Evolutionary conservation across 371 early-diverging fungal genomes (phyloP), one percentile per base, ranked within the genome.

Genomic region (Mucor piriformis): DNA sequence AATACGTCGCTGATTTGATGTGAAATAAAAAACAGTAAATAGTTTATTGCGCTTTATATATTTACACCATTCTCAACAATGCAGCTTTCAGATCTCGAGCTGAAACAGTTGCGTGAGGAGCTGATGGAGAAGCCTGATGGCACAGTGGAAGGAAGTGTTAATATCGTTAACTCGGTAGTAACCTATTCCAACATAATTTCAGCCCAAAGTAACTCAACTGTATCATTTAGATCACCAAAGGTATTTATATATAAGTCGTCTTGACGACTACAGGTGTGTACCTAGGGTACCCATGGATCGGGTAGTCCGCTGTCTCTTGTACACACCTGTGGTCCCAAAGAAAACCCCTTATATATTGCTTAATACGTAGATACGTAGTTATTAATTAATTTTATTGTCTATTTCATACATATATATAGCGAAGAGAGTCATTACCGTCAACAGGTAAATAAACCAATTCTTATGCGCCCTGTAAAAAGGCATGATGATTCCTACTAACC

Each of bases 271-370:
- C n/a, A n/a, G n/a, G n/a, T n/a, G n/a, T n/a, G n/a, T n/a, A n/a
- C n/a, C n/a, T n/a, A n/a, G n/a, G n/a, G n/a, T n/a, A n/a, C n/a
- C n/a, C n/a, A n/a, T n/a, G n/a, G n/a, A n/a, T n/a, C n/a, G n/a
- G n/a, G n/a, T n/a, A n/a, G n/a, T n/a, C n/a, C n/a, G n/a, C n/a
- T n/a, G n/a, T n/a, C n/a, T n/a, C n/a, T n/a, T n/a, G n/a, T n/a
- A n/a, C n/a, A n/a, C n/a, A n/a, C n/a, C n/a, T n/a, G n/a, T n/a
- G n/a, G n/a, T n/a, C n/a, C n/a, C n/a, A n/a, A n/a, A n/a, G n/a
- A n/a, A n/a, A n/a, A n/a, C n/a, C n/a, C n/a, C n/a, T 38, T 42
- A 42, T 42, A 37, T 37, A 37, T 37, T 37, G 37, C 37, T 37
- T 37, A 6, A 37, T 37, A 37, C 37, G 37, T 37, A 37, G 37